Evolutionary conservation across 1,284 basidiomycete genomes (phyloP).

Genomic region (Ceratobasidium sp.): DNA sequence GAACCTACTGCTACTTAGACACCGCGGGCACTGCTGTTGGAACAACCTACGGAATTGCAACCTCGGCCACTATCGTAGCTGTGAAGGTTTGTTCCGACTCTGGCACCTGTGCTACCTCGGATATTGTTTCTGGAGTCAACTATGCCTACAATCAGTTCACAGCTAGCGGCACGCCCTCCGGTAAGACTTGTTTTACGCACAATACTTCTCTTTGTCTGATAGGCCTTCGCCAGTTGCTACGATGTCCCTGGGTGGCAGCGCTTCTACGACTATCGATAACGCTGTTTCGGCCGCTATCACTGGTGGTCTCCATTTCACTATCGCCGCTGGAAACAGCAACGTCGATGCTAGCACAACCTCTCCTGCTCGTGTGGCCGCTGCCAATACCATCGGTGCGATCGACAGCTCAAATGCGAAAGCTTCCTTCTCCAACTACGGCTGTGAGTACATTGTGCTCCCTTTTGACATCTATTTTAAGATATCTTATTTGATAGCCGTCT

Average conservation of each 20-base stretch:
- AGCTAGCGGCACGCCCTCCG: conserved; percentile 56
- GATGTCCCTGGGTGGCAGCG: conserved; percentile 47
- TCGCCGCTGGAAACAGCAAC: conserved; percentile 87
- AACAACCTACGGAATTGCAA: conserved; percentile 92
- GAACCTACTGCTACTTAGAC: conserved; percentile 20
- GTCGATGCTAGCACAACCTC: conserved; percentile 59
- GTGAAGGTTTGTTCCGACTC: conserved; percentile 97
- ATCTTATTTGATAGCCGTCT: conserved; percentile 10
- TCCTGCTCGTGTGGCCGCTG: conserved; percentile 74
- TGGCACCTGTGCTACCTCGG: conserved; percentile 94
- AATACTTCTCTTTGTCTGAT: too few species aligned
- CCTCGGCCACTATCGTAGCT: conserved; percentile 91
- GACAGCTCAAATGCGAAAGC: conserved; percentile 86
- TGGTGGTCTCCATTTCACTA: conserved; percentile 91
- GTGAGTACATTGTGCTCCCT: conserved; percentile 50
- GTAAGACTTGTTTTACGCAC: too few species aligned
- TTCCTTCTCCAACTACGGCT: conserved; percentile 87
- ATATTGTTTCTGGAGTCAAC: conserved; percentile 88
- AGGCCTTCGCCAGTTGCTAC: conserved; percentile 39
- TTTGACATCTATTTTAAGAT: neutral
- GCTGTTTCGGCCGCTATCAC: conserved; percentile 71
- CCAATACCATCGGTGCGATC: conserved; percentile 91
- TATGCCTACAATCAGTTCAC: conserved; percentile 61
- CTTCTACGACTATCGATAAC: conserved; percentile 46
- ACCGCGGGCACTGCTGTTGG: conserved; percentile 61